A percentile compares a stretch with the other conserved stretches of the same genome.
phyloP scores from a whole-genome alignment of 495 filamentous ascomycete genomes.

The Trichoderma virens region DNA sequence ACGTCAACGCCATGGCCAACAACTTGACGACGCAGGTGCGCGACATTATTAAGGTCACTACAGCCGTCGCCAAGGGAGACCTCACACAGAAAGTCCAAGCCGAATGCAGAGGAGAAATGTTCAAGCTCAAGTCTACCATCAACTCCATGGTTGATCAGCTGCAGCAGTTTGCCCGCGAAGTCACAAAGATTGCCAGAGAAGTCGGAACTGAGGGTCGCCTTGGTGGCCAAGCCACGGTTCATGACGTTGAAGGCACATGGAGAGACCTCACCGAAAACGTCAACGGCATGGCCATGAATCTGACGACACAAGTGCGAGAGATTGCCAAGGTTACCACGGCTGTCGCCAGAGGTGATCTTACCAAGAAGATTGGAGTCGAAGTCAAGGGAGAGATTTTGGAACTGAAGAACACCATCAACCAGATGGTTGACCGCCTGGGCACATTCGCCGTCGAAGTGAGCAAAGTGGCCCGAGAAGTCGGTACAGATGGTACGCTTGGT shows the following conservation, averaged over 20 bases:
- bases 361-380: slow-evolving; percentile 91
- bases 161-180: slow-evolving; percentile 93
- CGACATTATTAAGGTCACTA: slow-evolving; percentile 98
- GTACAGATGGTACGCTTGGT: slow-evolving; percentile 91
- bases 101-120: slow-evolving; percentile 92
- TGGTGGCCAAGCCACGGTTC: slow-evolving; percentile 92
- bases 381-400: slow-evolving; percentile 93
- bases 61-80: slow-evolving; percentile 92
- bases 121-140: slow-evolving; percentile 93
- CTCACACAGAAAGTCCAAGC: slow-evolving; percentile 95
- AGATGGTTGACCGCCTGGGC: slow-evolving; percentile 96
- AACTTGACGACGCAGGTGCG: slow-evolving; percentile 96
- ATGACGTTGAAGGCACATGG: slow-evolving; percentile 97
- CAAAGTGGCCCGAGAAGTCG: slow-evolving; percentile 96
- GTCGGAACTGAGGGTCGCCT: slow-evolving; percentile 95
- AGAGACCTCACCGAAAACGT: slow-evolving; percentile 95
- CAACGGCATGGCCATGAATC: slow-evolving; percentile 97
- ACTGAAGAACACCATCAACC: slow-evolving; percentile 96
- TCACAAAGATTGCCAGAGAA: slow-evolving; percentile 94
- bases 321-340: slow-evolving; percentile 98
- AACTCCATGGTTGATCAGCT: slow-evolving; percentile 99
- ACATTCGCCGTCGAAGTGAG: slow-evolving; percentile 98
- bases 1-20: slow-evolving; percentile 97
- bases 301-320: slow-evolving; percentile 96
- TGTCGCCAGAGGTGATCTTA: slow-evolving; percentile 89